These are phyloP conservation scores for Globisporangium alternatum DNA, from an alignment of 352 stramenopile genomes.

Conservation along the genomic window DNA sequence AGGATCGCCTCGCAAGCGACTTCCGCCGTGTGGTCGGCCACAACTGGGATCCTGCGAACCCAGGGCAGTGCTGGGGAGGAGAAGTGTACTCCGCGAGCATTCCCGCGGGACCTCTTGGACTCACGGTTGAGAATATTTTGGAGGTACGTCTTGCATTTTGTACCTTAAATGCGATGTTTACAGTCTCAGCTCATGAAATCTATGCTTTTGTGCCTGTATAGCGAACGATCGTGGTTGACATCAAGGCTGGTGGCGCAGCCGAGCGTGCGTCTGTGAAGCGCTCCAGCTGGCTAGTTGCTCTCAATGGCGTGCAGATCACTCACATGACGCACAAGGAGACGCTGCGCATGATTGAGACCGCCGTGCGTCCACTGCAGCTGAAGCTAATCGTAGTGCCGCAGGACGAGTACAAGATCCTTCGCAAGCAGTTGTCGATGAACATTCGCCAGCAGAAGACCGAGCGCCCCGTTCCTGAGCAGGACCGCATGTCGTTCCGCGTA, in stretches of 20 bases:
- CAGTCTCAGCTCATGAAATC: neutral
- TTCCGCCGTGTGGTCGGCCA: slow-evolving; percentile 74
- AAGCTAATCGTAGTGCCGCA: slow-evolving; percentile 68
- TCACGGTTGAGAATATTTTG: slow-evolving; percentile 89
- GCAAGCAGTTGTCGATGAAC: slow-evolving; percentile 80
- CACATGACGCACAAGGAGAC: slow-evolving; percentile 85
- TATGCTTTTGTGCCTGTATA: slow-evolving; percentile 9
- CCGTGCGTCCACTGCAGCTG: slow-evolving; percentile 62
- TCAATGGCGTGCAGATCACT: slow-evolving; percentile 76
- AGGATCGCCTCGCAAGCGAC: slow-evolving; percentile 73
- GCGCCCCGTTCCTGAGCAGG: slow-evolving; percentile 75
- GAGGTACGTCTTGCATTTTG: slow-evolving; percentile 35
- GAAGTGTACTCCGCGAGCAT: slow-evolving; percentile 70
- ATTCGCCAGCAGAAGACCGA: slow-evolving; percentile 84
- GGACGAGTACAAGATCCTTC: slow-evolving; percentile 68
- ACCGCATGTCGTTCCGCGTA: slow-evolving; percentile 83
- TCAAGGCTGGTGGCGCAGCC: slow-evolving; percentile 76
- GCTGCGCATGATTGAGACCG: slow-evolving; percentile 80
- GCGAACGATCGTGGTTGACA: slow-evolving; percentile 86
- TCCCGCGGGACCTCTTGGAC: slow-evolving; percentile 71
- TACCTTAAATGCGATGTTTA: neutral
- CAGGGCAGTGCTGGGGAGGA: slow-evolving; percentile 42
- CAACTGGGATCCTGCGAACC: slow-evolving; percentile 60
- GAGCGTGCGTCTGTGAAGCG: slow-evolving; percentile 74
- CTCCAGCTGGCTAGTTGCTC: slow-evolving; percentile 79